phyloP scores from a whole-genome alignment of 2,329 filamentous ascomycete genomes.

The Ilyonectria mors-panacis region DNA sequence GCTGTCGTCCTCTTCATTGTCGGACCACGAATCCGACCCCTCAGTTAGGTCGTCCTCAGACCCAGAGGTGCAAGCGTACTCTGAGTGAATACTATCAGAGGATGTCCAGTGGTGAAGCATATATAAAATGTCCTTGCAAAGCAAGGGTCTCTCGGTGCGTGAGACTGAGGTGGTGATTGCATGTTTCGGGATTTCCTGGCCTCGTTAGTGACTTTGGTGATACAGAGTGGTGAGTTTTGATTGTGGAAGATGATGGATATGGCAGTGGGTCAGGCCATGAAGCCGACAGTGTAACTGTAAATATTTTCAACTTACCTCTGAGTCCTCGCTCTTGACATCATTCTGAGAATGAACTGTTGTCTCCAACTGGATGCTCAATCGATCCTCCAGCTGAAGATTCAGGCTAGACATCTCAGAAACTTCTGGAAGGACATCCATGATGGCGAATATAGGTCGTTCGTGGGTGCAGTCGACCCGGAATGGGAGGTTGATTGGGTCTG shows the following conservation, averaged over 20 bases:
- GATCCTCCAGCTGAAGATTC: constrained; percentile 1
- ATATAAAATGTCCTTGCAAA: constrained; percentile 16
- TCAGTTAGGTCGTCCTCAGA: constrained; percentile 40
- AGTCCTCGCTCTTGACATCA: background rate
- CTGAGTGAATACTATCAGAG: constrained; percentile 20
- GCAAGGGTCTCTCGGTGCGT: constrained; percentile 15
- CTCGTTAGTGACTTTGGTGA: constrained; percentile 11
- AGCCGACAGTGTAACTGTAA: background rate
- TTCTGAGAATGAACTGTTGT: background rate
- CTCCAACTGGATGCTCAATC: constrained; percentile 5
- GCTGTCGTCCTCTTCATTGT: constrained; percentile 42
- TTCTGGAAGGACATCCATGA: background rate
- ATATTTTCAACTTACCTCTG: background rate
- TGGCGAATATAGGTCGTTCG: background rate
- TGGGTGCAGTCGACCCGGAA: background rate
- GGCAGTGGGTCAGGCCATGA: background rate
- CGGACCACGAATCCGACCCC: constrained; percentile 39
- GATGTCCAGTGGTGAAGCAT: constrained; percentile 18
- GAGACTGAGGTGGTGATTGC: background rate
- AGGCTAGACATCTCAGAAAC: background rate
- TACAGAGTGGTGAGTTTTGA: background rate
- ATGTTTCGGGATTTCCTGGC: background rate
- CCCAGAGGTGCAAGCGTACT: constrained; percentile 39
- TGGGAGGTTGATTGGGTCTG: background rate
- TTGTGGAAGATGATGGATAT: background rate